Base-by-base conservation (phyloP, 352 stramenopile species). In the Globisporangium rhizosaccharum region DNA sequence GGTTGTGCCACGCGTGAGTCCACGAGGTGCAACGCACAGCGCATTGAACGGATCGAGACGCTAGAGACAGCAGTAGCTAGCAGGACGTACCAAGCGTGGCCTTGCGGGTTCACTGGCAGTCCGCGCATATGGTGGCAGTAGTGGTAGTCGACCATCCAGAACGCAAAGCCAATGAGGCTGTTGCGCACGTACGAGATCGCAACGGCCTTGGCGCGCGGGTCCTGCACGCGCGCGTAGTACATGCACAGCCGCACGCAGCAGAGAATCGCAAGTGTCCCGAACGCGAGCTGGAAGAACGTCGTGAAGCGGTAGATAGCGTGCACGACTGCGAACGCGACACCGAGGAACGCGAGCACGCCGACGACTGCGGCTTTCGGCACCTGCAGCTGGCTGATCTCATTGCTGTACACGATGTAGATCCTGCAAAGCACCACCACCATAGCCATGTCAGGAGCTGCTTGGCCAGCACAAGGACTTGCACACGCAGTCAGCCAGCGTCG, bases 101-200 rank as follows among this genome's bases (percentile, higher is more conserved):
- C 84, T 55, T 94, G 83, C 1, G 82, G 74, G 61, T 94, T 94
- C 23, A 92, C 60, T 2, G 78, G 82, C 26, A 92, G 67, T 55
- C 67, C 65, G 14, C 65, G 66, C 57, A 90, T 61, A 12, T 68
- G 56, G 49, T 80, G 63, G 51, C 84, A 94, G 65, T 85, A 87
- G 61, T 94, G 84, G 50, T 92, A 94, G 65, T 94, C 84, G 56
- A 94, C 52, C 12, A 94, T 57, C 84, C 84, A 94, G 49, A 87
- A 82, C 10, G 59, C 67, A 33, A 87, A 84, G 18, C 79, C 84
- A 37, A 88, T 65, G 23, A 94, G 59, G n/a, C 70, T 82, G 30
- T 63, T 80, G 52, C 64, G 70, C 23, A 92, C 68, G 62, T 86
- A 89, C 3, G 79, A 86, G 9, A 66, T 68, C n/a, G 78, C 84